phyloP scores from a whole-genome alignment of 2,329 filamentous ascomycete genomes.

The Fusarium lyarnte region DNA sequence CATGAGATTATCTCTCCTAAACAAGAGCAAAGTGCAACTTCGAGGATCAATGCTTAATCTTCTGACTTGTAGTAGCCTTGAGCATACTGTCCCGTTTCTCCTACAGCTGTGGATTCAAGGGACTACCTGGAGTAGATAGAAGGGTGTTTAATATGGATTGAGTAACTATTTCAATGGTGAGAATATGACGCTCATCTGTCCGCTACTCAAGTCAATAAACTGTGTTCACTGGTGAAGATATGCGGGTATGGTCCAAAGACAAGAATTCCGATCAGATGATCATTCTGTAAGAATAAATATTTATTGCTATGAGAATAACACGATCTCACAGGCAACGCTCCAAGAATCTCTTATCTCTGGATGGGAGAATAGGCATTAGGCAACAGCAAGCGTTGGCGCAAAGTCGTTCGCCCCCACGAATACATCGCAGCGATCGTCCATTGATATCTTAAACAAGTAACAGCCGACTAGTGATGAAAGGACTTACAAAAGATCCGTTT shows the following conservation, averaged over 20 bases:
- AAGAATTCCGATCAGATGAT: background rate
- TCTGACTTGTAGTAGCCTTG: no score
- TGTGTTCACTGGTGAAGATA: slow-evolving; percentile 70
- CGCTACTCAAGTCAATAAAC: slow-evolving; percentile 75
- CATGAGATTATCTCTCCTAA: background rate
- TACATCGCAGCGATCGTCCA: background rate
- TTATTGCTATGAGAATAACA: background rate
- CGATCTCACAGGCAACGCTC: background rate
- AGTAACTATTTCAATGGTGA: slow-evolving; percentile 79
- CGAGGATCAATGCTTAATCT: background rate
- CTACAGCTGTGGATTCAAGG: fast-evolving
- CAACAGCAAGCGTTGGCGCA: background rate
- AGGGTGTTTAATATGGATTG: slow-evolving; percentile 55
- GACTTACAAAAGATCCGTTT: background rate
- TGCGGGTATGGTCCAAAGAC: fast-evolving
- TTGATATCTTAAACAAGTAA: background rate
- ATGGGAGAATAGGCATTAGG: no score
- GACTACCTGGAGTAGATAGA: no score
- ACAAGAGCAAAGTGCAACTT: background rate
- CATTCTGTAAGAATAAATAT: fast-evolving
- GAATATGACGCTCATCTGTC: slow-evolving; percentile 71
- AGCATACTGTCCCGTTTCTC: background rate
- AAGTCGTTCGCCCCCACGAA: background rate
- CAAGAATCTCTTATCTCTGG: no score
- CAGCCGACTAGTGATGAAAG: background rate